Conservation (phyloP, 495 filamentous ascomycete species). For the Echria macrotheca region DNA sequence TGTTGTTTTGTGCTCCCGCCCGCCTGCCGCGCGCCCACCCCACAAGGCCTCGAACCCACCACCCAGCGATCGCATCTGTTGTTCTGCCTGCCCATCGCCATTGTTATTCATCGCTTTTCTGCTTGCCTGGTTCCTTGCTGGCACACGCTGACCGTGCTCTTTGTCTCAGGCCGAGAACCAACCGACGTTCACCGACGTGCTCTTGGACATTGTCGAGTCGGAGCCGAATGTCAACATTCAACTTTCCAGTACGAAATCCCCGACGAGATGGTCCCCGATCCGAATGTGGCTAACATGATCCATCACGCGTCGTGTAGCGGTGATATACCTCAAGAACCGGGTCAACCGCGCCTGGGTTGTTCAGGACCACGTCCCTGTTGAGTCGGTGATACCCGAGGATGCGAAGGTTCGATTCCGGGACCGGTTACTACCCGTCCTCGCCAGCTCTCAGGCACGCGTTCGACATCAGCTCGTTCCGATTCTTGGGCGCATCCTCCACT, state of each 20-base stretch:
- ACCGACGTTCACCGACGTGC: constrained; percentile 81
- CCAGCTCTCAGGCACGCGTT: constrained; percentile 68
- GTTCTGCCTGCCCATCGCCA: too few species aligned
- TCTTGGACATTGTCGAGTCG: constrained; percentile 81
- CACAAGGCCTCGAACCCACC: not conserved
- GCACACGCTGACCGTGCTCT: not conserved
- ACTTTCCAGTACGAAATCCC: constrained; percentile 68
- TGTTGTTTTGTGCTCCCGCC: constrained; percentile 7
- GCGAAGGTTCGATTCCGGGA: constrained; percentile 85
- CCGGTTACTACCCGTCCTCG: constrained; percentile 81
- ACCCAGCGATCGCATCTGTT: not conserved
- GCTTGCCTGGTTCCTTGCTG: not conserved
- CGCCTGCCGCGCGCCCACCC: not conserved
- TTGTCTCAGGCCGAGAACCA: constrained; percentile 77
- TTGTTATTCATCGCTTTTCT: too few species aligned
- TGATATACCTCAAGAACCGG: constrained; percentile 96
- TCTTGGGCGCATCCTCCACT: constrained; percentile 90
- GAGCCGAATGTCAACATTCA: constrained; percentile 80
- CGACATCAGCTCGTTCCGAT: constrained; percentile 88
- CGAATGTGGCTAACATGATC: too few species aligned
- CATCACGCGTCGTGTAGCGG: constrained; percentile 54
- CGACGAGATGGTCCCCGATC: constrained; percentile 10
- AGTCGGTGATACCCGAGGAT: constrained; percentile 71
- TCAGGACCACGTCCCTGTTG: constrained; percentile 61
- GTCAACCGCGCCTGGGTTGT: constrained; percentile 84